Evolutionary conservation across 805 yeast genomes (phyloP), one percentile per base, ranked within the genome.

Genomic region (Nematodospora valgi): DNA sequence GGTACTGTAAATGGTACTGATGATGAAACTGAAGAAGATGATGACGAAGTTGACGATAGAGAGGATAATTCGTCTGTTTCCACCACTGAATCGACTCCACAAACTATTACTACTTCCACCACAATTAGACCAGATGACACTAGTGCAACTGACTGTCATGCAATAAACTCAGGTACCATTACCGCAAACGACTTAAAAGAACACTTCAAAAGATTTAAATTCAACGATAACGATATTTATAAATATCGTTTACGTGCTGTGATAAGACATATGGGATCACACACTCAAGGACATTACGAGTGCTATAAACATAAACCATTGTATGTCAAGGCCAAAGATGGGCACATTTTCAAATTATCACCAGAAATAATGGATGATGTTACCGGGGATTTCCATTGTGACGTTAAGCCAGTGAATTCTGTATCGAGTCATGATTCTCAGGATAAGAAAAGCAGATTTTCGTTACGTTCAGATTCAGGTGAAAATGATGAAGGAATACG

Each of bases 281-380:
- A 89, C 57, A 72, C 80, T 14, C 75, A 78, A 28, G 98, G 98
- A 1, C 98, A 89, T 52, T 89, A 88, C 54, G 95, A 89, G 49
- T 86, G 96, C 48, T 86, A 78, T 54, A 80, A 84, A 43, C 78
- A 78, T 31, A 89, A 88, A 52, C 91, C 93, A 2, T 54, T 72
- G 3, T 72, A 70, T 37, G 77, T 67, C 34, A 75, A 71, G 41
- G 64, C 64, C 38, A 47, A 54, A 13, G 72, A 64, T 5, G 70
- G 72, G 1, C 54, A 51, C 32, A 63, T 61, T 18, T 55, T 63
- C 44, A 68, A 68, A 45, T 46, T 68, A 32, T 56, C 66, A 3
- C 70, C 71, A 1, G 72, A 67, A 39, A 60, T 68, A 21, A 28
- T 48, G 18, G 68, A 60, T 21, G 57, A 48, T 7, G 37, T 41